Conservation (phyloP, 2,329 filamentous ascomycete species). For the Aspergillus ochraceoroseus region DNA sequence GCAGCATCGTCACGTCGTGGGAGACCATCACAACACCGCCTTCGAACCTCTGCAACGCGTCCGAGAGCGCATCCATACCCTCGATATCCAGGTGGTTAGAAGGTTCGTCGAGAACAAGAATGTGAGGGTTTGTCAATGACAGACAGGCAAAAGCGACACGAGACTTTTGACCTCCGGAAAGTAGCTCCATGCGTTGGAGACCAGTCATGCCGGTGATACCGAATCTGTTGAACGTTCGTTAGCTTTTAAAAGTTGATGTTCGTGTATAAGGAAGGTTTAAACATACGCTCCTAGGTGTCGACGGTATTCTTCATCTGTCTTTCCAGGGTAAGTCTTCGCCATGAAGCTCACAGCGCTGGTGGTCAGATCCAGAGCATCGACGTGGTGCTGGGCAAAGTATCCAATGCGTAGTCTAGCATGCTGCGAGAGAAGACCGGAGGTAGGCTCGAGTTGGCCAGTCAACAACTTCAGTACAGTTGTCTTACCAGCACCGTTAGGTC, state of each 20-base stretch:
- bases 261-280: background rate
- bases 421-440: constrained; percentile 76
- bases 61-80: constrained; percentile 91
- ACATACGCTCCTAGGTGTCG: constrained; percentile 86
- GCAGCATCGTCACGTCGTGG: constrained; percentile 98
- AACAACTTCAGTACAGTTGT: constrained; percentile 98
- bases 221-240: constrained; percentile 41
- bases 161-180: constrained; percentile 97
- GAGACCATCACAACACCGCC: constrained; percentile 97
- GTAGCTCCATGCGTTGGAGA: constrained; percentile 86
- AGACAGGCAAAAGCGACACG: constrained; percentile 97
- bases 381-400: constrained; percentile 98
- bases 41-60: constrained; percentile 78
- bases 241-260: constrained; percentile 2
- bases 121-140: constrained; percentile 89
- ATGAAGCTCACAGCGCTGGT: constrained; percentile 92
- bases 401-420: constrained; percentile 85
- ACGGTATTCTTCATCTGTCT: constrained; percentile 93
- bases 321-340: constrained; percentile 84
- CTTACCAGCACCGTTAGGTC: constrained; percentile 97
- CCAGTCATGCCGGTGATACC: constrained; percentile 89
- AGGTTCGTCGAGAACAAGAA: constrained; percentile 95
- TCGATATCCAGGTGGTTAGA: constrained; percentile 99
- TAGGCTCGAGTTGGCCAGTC: constrained; percentile 74
- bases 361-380: constrained; percentile 88